phyloP scores from a whole-genome alignment of 2,329 filamentous ascomycete species.

The Fonsecaea pedrosoi region DNA sequence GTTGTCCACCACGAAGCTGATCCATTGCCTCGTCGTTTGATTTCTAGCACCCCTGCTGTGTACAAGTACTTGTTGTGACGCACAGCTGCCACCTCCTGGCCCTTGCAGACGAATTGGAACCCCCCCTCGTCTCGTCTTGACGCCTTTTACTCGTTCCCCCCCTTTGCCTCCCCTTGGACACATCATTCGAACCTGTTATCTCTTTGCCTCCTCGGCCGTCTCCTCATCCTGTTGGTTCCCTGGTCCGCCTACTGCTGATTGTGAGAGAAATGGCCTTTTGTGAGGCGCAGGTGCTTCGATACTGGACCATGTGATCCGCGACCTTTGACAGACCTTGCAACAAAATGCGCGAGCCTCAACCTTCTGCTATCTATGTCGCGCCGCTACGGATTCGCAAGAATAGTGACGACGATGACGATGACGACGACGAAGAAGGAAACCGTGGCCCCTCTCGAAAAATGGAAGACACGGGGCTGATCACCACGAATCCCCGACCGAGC shows the following conservation, averaged over 20 bases:
- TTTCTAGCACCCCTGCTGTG: neutral
- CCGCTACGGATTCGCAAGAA: slow-evolving; percentile 40
- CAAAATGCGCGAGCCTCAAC: slow-evolving; percentile 33
- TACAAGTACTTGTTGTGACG: slow-evolving; percentile 23
- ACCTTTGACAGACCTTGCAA: slow-evolving; percentile 3
- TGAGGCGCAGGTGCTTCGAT: slow-evolving; percentile 3
- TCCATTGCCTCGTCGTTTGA: neutral
- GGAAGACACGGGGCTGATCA: slow-evolving; percentile 13
- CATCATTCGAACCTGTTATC: slow-evolving; percentile 18
- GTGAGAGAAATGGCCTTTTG: slow-evolving; percentile 7
- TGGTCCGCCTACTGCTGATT: slow-evolving; percentile 1
- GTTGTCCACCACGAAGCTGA: neutral
- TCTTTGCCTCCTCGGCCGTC: neutral
- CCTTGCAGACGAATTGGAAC: slow-evolving; percentile 29
- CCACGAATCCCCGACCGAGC: slow-evolving; percentile 11
- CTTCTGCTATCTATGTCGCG: slow-evolving; percentile 41
- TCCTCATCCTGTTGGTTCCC: neutral
- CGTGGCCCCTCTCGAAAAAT: slow-evolving; percentile 37
- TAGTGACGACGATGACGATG: slow-evolving; percentile 23
- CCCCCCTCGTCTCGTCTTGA: slow-evolving; percentile 28
- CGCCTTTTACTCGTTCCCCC: slow-evolving; percentile 9
- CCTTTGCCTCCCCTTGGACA: slow-evolving; percentile 23
- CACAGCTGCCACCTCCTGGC: slow-evolving; percentile 30
- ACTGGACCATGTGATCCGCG: slow-evolving; percentile 29
- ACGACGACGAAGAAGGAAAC: slow-evolving; percentile 14